Evolutionary conservation across 257 asterid species (phyloP), one percentile per base, ranked within the genome.

Genomic region (Mentha longifolia): DNA sequence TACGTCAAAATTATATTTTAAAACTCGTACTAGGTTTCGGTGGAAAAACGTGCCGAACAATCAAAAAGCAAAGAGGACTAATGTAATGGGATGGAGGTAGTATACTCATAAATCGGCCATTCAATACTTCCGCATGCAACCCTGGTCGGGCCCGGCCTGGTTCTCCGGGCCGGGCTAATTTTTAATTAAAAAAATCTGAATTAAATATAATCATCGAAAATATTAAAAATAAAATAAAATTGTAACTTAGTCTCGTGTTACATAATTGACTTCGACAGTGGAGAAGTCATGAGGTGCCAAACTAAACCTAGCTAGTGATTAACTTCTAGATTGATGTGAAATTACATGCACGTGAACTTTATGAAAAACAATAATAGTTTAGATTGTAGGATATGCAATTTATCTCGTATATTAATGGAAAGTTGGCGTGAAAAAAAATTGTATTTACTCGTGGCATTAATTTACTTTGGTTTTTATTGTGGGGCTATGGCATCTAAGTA

Each of bases 111-210:
- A 25, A 60, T 60, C 79, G 74, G 71, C 74, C 56, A 75, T 79
- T 65, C 59, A 79, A 56, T 76, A 63, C 0, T 51, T 51, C 56
- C 16, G 67, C 74, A 68, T 73, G 79, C 71, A 71, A 59, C 73
- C 69, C 73, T 58, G n/a, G 4, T 46, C 51, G 51, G 51, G 50
- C 7, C n/a, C 20, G 42, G 42, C 25, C 25, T 2, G 25, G 25
- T 22, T 22, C 25, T 0, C 1, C 2, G 25, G 25, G 25, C 25
- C 25, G 25, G 25, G 25, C 25, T 22, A n/a, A n/a, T n/a, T 22
- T 22, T 22, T 22, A 22, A 22, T 22, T 22, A 22, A 22, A 22
- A 22, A 22, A 22, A 22, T 22, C 1, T 22, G 2, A 22, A 22
- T 0, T 22, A 22, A 22, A 22, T 37, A 4, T 37, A 37, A 37